phyloP scores from a whole-genome alignment of 495 filamentous ascomycete species.

The Lasiosphaeriaceae sp. region DNA sequence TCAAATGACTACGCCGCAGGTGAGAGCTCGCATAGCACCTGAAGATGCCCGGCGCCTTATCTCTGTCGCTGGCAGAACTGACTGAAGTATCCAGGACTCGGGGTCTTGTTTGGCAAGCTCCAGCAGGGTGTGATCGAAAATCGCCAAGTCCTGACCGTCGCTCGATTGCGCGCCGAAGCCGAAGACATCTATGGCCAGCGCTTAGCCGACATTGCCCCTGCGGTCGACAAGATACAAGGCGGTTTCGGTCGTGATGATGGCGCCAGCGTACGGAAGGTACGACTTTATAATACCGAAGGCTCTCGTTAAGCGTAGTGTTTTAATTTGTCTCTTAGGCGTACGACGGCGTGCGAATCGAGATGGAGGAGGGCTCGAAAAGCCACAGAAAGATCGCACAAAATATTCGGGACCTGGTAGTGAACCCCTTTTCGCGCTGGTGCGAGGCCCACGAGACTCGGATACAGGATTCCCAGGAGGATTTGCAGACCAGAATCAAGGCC shows the following conservation, averaged over 20 bases:
- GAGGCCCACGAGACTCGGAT: conserved; percentile 88
- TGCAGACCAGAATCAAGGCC: conserved; percentile 82
- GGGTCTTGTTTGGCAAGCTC: conserved; percentile 93
- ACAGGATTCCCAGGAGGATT: conserved; percentile 88
- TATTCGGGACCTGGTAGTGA: conserved; percentile 91
- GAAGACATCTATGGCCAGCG: conserved; percentile 84
- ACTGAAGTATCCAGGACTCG: conserved; percentile 58
- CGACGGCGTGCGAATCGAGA: conserved; percentile 90
- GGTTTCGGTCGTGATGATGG: conserved; percentile 94
- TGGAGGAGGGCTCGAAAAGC: conserved; percentile 84
- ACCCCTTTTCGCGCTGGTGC: conserved; percentile 91
- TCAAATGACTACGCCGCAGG: conserved; percentile 88
- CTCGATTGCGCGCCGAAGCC: conserved; percentile 91
- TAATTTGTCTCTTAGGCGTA: conserved; percentile 64
- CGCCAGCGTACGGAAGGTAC: conserved; percentile 89
- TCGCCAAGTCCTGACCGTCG: conserved; percentile 85
- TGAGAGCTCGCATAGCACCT: conserved; percentile 32
- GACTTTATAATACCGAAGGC: conserved; percentile 9
- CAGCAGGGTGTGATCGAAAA: conserved; percentile 96
- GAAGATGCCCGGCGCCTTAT: neutral
- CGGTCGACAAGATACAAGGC: conserved; percentile 74
- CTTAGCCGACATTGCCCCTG: conserved; percentile 77
- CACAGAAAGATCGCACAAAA: conserved; percentile 94
- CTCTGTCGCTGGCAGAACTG: conserved; percentile 9
- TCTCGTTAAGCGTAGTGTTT: neutral